Evolutionary conservation across 768 basidiomycete genomes (phyloP).

Genomic region (Xerocomus spinulosus): DNA sequence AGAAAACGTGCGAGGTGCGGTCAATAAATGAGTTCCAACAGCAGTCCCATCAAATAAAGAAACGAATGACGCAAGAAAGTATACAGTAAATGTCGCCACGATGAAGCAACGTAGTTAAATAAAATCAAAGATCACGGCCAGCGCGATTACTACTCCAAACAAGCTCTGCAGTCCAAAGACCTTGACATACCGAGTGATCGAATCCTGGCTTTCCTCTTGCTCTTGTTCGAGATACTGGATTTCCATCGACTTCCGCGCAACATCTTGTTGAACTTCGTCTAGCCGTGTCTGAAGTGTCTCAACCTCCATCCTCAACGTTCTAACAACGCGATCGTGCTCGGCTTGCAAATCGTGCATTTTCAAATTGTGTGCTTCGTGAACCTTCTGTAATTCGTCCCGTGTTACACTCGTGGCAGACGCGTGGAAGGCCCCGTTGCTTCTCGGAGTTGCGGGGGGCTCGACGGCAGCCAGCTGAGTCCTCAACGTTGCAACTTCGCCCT

Average conservation of each 20-base stretch:
- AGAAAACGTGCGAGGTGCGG: constrained; percentile 22
- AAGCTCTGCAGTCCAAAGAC: constrained; percentile 57
- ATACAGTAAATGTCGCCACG: constrained; percentile 15
- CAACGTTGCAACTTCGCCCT: constrained; percentile 68
- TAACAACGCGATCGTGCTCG: constrained; percentile 56
- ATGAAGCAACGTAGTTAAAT: constrained; percentile 33
- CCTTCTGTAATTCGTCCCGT: constrained; percentile 69
- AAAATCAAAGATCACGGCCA: constrained; percentile 53
- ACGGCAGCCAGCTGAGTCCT: constrained; percentile 51
- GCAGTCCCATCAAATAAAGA: constrained; percentile 12
- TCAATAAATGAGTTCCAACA: constrained; percentile 37
- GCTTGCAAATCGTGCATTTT: constrained; percentile 73
- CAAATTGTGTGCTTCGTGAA: constrained; percentile 82
- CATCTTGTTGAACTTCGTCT: constrained; percentile 54
- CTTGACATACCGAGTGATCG: constrained; percentile 73
- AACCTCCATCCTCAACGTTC: constrained; percentile 52
- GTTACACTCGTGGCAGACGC: constrained; percentile 46
- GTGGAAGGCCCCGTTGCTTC: constrained; percentile 48
- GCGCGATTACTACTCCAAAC: constrained; percentile 45
- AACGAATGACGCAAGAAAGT: constrained; percentile 12
- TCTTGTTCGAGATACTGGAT: constrained; percentile 76
- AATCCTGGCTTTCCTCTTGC: constrained; percentile 70
- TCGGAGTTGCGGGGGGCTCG: constrained; percentile 45
- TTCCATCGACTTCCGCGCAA: constrained; percentile 73
- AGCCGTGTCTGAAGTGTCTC: constrained; percentile 46